These are phyloP conservation scores for Leccinum sublutescens DNA, from an alignment of 768 basidiomycete genomes.

Conservation along the genomic window DNA sequence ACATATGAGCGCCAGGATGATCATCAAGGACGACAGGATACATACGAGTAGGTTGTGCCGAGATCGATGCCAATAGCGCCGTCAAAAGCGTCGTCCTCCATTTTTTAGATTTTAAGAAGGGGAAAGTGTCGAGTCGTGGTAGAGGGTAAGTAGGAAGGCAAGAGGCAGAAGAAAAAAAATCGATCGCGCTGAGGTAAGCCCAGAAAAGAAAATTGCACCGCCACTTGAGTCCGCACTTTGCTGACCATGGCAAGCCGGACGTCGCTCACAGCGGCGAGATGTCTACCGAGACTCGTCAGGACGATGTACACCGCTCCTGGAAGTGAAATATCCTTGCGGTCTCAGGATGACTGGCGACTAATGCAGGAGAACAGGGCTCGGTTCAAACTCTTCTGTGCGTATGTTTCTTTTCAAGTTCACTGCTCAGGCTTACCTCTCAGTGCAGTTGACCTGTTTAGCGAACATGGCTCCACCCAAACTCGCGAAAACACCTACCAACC, in stretches of 20 bases:
- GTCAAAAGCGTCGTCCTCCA: conserved; percentile 86
- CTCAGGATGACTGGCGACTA: conserved; percentile 61
- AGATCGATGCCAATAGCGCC: conserved; percentile 97
- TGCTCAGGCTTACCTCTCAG: conserved; percentile 11
- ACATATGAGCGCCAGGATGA: conserved; percentile 24
- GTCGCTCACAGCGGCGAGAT: conserved; percentile 24
- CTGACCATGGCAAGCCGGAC: conserved; percentile 28
- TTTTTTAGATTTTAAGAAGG: conserved; percentile 45
- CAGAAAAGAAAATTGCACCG: conserved; percentile 30
- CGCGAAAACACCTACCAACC: conserved; percentile 70
- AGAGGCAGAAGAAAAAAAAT: conserved; percentile 36
- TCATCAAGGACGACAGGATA: conserved; percentile 12
- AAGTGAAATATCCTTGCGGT: conserved; percentile 37
- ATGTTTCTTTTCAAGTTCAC: conserved; percentile 18
- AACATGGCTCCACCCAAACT: conserved; percentile 77
- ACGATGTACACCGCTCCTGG: conserved; percentile 32
- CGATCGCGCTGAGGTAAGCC: conserved; percentile 57
- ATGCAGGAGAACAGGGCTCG: conserved; percentile 61
- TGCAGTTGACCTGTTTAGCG: conserved; percentile 58
- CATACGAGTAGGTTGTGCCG: conserved; percentile 95
- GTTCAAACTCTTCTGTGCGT: conserved; percentile 53
- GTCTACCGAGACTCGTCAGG: conserved; percentile 24
- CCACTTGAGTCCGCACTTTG: conserved; percentile 20
- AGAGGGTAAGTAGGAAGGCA: conserved; percentile 22
- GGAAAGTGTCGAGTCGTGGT: conserved; percentile 36